These are phyloP conservation scores for Clonostachys chloroleuca DNA, from an alignment of 2,329 filamentous ascomycete genomes.

Conservation along the genomic window DNA sequence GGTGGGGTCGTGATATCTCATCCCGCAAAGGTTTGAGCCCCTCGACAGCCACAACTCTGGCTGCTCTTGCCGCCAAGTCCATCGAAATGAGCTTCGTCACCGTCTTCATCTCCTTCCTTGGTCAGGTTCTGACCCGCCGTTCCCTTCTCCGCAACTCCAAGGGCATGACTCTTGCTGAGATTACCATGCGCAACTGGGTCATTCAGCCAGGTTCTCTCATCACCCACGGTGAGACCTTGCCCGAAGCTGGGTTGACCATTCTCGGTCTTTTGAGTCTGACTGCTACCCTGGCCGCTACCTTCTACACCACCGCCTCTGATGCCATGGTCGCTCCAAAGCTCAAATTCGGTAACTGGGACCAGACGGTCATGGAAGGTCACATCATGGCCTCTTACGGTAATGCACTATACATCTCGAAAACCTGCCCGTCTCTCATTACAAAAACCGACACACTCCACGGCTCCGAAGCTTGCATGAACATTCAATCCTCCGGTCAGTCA, in stretches of 20 bases:
- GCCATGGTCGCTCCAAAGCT: conserved; percentile 72
- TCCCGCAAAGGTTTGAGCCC: conserved; percentile 49
- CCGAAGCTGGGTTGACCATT: conserved; percentile 58
- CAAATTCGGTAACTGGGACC: conserved; percentile 49
- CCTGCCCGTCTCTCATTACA: conserved; percentile 59
- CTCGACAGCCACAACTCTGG: conserved; percentile 61
- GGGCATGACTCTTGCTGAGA: conserved; percentile 70
- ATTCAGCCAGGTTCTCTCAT: conserved; percentile 69
- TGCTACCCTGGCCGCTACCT: conserved; percentile 60
- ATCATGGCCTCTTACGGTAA: conserved; percentile 64
- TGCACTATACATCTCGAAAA: conserved; percentile 41
- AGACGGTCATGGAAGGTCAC: conserved; percentile 43
- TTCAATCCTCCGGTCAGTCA: conserved; percentile 65
- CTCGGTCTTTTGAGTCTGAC: conserved; percentile 61
- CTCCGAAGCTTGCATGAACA: conserved; percentile 57
- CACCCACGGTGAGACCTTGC: conserved; percentile 62
- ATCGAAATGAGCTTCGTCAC: conserved; percentile 78
- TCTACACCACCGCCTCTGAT: conserved; percentile 75
- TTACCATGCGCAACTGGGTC: conserved; percentile 75
- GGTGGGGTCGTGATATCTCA: conserved; percentile 55
- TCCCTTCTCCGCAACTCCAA: conserved; percentile 55
- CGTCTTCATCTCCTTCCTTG: conserved; percentile 69
- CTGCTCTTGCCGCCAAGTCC: conserved; percentile 68
- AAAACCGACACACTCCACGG: conserved; percentile 29
- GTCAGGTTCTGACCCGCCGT: conserved; percentile 68